These are phyloP conservation scores for Pleurotus giganteus DNA, from an alignment of 768 basidiomycete genomes.

Conservation along the genomic window DNA sequence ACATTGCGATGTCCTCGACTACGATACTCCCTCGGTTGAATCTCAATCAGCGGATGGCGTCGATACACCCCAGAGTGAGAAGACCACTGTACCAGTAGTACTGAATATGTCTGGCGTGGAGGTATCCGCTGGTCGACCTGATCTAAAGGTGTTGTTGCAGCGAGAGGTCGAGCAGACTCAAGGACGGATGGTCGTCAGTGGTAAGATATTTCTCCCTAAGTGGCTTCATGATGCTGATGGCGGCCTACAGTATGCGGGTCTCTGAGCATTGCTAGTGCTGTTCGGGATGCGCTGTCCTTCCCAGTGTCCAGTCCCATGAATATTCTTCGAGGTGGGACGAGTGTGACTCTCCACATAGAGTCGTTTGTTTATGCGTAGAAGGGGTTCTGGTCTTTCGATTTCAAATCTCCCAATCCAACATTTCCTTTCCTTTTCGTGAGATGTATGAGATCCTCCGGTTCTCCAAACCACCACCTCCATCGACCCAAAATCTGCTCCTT, in stretches of 20 bases:
- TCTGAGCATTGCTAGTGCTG: conserved; percentile 28
- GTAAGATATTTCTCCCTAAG: conserved; percentile 21
- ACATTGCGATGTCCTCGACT: conserved; percentile 17
- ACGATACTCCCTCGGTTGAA: conserved; percentile 16
- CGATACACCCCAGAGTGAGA: conserved; percentile 12
- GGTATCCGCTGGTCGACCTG: conserved; percentile 36
- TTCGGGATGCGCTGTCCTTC: conserved; percentile 31
- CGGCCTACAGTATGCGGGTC: conserved; percentile 50
- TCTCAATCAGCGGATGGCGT: conserved; percentile 13
- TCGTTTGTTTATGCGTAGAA: conserved; percentile 24
- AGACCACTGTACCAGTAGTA: conserved; percentile 24
- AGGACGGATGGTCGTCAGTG: conserved; percentile 40
- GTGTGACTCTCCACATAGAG: conserved; percentile 33
- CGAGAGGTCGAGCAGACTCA: conserved; percentile 29
- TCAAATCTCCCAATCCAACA: too few relatives aligned
- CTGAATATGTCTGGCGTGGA: conserved; percentile 15
- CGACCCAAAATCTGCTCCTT: too few relatives aligned
- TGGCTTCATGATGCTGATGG: not conserved
- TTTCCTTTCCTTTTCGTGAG: too few relatives aligned
- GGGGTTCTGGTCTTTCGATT: too few relatives aligned
- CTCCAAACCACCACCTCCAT: too few relatives aligned
- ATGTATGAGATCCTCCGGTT: too few relatives aligned
- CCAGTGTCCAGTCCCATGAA: conserved; percentile 21
- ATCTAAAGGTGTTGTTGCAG: conserved; percentile 33
- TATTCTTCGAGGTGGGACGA: conserved; percentile 32